A percentile compares a stretch with the other conserved stretches of the same genome.
Evolutionary conservation across 2,329 filamentous ascomycete genomes (phyloP).

Genomic region (Magnaporthiopsis incrustans): DNA sequence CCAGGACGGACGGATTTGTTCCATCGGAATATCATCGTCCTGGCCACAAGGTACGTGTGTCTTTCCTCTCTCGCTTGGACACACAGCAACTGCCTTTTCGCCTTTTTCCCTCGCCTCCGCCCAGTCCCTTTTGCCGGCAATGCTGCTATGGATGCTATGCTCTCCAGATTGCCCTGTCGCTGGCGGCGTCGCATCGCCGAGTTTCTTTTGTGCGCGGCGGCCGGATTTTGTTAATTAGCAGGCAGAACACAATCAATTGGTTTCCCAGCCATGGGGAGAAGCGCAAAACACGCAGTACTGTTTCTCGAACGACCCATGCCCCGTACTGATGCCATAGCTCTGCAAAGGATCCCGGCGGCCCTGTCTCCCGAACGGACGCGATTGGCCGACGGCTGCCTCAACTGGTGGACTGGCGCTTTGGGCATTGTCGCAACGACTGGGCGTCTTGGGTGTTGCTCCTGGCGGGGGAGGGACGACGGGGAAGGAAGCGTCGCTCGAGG

Average conservation of each 20-base stretch:
- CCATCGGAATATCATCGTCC: constrained; percentile 18
- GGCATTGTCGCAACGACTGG: background rate
- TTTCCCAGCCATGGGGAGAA: background rate
- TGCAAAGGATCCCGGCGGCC: background rate
- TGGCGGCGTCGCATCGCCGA: background rate
- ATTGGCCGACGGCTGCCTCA: background rate
- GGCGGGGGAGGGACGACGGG: background rate
- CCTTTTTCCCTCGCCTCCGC: background rate
- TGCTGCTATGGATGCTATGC: background rate
- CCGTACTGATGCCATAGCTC: background rate
- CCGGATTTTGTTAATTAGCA: background rate
- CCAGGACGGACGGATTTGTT: constrained; percentile 17
- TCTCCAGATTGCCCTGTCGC: constrained; percentile 1
- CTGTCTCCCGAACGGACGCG: background rate
- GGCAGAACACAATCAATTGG: constrained; percentile 1
- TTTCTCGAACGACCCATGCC: background rate
- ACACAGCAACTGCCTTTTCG: background rate
- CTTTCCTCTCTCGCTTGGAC: constrained; percentile 3
- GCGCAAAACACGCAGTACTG: background rate
- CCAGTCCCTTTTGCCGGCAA: background rate
- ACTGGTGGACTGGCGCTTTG: background rate
- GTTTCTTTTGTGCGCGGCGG: background rate
- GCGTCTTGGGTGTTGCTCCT: background rate
- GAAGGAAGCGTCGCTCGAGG: background rate
- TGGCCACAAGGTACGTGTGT: constrained; percentile 15